Conservation (phyloP, 1,284 basidiomycete species). For the Taiwanofungus camphoratus region DNA sequence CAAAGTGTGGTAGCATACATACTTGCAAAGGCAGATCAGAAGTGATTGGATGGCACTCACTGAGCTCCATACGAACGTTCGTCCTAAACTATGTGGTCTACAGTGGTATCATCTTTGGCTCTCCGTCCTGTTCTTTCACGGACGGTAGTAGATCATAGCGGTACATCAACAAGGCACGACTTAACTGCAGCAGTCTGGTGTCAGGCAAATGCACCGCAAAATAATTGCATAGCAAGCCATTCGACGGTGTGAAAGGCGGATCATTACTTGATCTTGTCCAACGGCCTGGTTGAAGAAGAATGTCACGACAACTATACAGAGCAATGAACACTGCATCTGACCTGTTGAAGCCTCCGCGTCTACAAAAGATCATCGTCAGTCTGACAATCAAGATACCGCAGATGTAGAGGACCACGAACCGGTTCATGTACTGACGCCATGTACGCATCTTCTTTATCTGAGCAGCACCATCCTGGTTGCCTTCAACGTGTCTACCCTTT, state of each 20-base stretch:
- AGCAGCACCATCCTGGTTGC: constrained; percentile 75
- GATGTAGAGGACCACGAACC: constrained; percentile 37
- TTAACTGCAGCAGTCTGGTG: constrained; percentile 8
- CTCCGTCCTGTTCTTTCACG: too few species aligned
- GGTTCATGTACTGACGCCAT: constrained; percentile 96
- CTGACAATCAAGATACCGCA: constrained; percentile 1
- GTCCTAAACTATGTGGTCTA: too few species aligned
- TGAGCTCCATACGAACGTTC: neutral
- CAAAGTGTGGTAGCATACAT: too few species aligned
- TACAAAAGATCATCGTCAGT: too few species aligned
- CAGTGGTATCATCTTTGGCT: too few species aligned
- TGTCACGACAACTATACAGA: constrained; percentile 9
- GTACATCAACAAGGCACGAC: constrained; percentile 11
- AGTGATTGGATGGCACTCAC: neutral
- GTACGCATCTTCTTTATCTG: constrained; percentile 86
- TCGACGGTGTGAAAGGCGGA: neutral
- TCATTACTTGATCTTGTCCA: constrained; percentile 64
- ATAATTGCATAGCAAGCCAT: neutral
- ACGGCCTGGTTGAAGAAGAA: constrained; percentile 38
- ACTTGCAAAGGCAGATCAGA: neutral
- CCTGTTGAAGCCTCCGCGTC: constrained; percentile 93
- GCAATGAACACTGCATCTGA: constrained; percentile 23
- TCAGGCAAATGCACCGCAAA: neutral
- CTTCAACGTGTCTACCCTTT: constrained; percentile 74
- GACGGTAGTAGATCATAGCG: constrained; percentile 10